Percentiles rank a stretch among this genome's conserved stretches.
These are phyloP conservation scores for Taiwanofungus camphoratus DNA, from an alignment of 1,284 basidiomycete genomes.

Conservation along the genomic window DNA sequence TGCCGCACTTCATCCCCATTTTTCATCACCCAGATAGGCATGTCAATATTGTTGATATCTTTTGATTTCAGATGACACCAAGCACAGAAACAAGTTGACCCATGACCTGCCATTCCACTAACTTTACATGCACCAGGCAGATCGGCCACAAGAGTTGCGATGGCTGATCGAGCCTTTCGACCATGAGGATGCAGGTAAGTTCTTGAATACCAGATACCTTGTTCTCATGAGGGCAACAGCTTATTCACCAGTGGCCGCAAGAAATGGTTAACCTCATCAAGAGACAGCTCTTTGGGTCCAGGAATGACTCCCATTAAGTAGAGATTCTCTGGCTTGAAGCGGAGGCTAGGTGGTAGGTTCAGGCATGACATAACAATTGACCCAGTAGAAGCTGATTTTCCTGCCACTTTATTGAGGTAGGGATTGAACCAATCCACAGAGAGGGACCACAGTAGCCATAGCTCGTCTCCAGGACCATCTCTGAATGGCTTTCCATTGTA, in stretches of 20 bases:
- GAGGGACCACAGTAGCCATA: conserved; percentile 7
- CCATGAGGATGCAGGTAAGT: conserved; percentile 25
- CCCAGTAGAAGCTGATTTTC: conserved; percentile 5
- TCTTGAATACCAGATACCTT: conserved; percentile 24
- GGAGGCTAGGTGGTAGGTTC: conserved; percentile 24
- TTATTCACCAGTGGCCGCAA: conserved; percentile 30
- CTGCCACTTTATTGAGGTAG: conserved; percentile 12
- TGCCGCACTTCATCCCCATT: conserved; percentile 11
- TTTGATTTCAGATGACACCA: conserved; percentile 10
- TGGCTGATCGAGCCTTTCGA: conserved; percentile 18
- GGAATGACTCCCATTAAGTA: conserved; percentile 29
- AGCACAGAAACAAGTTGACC: conserved; percentile 12
- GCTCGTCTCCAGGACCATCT: neutral
- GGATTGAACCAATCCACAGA: conserved; percentile 23
- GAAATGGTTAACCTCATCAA: conserved; percentile 30
- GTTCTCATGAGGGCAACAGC: conserved; percentile 25
- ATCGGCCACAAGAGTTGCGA: conserved; percentile 28
- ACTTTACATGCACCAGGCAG: conserved; percentile 30
- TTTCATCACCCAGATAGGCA: conserved; percentile 9
- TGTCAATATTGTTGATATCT: conserved; percentile 14
- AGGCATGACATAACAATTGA: conserved; percentile 22
- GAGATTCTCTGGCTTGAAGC: conserved; percentile 24
- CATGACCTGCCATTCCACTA: conserved; percentile 22
- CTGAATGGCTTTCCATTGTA: conserved; percentile 5
- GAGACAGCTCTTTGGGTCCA: conserved; percentile 29